Evolutionary conservation across 2,329 filamentous ascomycete genomes (phyloP).

Genomic region (Cladosporium sp.): DNA sequence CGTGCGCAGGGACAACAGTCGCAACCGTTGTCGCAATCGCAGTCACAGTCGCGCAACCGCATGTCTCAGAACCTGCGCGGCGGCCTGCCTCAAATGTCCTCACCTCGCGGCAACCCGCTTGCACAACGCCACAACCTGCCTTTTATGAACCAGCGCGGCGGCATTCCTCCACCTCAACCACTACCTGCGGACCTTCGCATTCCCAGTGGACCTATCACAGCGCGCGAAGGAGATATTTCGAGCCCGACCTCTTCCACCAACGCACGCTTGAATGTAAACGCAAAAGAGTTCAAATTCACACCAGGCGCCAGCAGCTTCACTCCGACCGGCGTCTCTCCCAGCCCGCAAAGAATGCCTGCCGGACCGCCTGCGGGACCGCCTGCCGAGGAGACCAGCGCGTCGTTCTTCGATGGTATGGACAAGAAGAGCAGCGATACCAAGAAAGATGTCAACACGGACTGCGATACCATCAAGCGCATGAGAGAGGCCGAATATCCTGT

Average conservation of each 20-base stretch:
- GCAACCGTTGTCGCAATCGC: background rate
- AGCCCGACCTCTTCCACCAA: constrained; percentile 39
- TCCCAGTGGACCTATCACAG: constrained; percentile 43
- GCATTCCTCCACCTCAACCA: constrained; percentile 39
- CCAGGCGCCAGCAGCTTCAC: constrained; percentile 76
- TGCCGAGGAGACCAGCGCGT: constrained; percentile 13
- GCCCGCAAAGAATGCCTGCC: constrained; percentile 41
- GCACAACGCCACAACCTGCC: constrained; percentile 15
- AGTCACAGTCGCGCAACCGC: constrained; percentile 8
- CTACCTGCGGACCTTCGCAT: constrained; percentile 61
- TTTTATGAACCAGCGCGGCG: constrained; percentile 10
- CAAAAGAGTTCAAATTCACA: constrained; percentile 77
- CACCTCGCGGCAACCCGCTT: constrained; percentile 16
- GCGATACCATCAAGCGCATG: constrained; percentile 61
- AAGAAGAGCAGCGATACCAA: constrained; percentile 61
- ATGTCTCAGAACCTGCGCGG: constrained; percentile 8
- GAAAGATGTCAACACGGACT: constrained; percentile 47
- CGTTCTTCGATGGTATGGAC: constrained; percentile 24
- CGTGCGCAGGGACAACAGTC: constrained; percentile 2
- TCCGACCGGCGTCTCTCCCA: constrained; percentile 69
- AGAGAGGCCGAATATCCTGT: constrained; percentile 52
- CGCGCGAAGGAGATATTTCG: constrained; percentile 25
- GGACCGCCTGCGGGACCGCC: constrained; percentile 18
- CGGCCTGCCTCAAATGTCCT: constrained; percentile 9
- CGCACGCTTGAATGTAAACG: constrained; percentile 53